Conservation (phyloP, 805 yeast genomes). For the Grigorovia yakushimaensis region DNA sequence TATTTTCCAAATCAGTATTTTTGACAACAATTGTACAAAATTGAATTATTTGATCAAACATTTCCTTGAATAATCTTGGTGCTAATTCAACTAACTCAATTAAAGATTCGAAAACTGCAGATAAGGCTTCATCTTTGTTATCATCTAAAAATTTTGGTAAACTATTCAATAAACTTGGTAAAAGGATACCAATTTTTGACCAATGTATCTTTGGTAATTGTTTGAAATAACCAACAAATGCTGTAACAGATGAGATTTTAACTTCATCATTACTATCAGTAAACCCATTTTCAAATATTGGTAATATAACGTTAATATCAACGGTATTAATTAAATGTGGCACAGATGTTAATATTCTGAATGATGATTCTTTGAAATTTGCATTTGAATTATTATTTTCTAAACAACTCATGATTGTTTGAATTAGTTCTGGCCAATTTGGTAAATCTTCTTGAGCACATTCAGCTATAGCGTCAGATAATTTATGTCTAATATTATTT, state of each 20-base stretch:
- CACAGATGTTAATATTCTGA: constrained; percentile 75
- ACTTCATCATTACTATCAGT: constrained; percentile 73
- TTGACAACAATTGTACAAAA: constrained; percentile 79
- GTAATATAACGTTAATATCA: constrained; percentile 45
- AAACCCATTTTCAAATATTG: constrained; percentile 73
- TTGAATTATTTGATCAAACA: constrained; percentile 81
- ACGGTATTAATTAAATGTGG: constrained; percentile 66
- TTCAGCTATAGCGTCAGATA: constrained; percentile 91
- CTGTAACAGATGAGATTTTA: constrained; percentile 82
- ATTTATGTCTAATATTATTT: constrained; percentile 77
- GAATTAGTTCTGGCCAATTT: constrained; percentile 72
- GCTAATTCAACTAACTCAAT: constrained; percentile 89
- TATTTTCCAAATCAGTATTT: constrained; percentile 67
- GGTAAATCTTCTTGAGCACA: constrained; percentile 61
- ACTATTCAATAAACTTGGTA: constrained; percentile 78
- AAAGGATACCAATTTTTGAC: constrained; percentile 63
- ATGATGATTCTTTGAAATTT: constrained; percentile 79
- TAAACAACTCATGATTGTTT: constrained; percentile 61
- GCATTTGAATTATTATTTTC: constrained; percentile 37
- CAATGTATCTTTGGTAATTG: constrained; percentile 70
- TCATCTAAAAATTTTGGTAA: constrained; percentile 73
- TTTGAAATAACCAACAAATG: constrained; percentile 84
- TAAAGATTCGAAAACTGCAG: constrained; percentile 79
- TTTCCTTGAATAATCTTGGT: constrained; percentile 85
- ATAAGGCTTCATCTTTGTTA: constrained; percentile 72